Conservation (phyloP, 306 rosid species). For the Prunus mira region DNA sequence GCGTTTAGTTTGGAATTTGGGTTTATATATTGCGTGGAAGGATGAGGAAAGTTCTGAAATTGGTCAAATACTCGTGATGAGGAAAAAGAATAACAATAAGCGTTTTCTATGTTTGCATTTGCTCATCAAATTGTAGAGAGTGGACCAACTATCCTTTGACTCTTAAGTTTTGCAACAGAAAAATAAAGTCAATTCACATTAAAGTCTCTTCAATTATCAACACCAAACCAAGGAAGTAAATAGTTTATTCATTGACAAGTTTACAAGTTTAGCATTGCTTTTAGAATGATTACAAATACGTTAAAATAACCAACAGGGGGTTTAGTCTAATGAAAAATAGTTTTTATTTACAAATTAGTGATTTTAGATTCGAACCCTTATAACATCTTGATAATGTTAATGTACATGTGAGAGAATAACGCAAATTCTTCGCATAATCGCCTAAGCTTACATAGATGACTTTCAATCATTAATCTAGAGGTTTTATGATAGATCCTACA, state of each 20-base stretch:
- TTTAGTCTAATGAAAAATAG: rapidly evolving
- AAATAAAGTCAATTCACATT: neutral
- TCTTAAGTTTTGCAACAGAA: neutral
- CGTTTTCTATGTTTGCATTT: neutral
- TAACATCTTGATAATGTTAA: rapidly evolving
- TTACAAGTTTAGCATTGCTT: neutral
- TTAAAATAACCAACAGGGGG: rapidly evolving
- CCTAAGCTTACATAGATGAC: neutral
- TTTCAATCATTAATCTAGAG: too few relatives aligned
- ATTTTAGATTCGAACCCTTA: rapidly evolving
- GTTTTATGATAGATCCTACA: neutral
- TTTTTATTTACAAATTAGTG: rapidly evolving
- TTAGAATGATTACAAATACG: neutral
- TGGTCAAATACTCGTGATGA: neutral
- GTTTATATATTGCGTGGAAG: neutral
- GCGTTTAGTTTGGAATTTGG: neutral
- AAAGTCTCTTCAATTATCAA: neutral
- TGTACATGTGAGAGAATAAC: too few relatives aligned
- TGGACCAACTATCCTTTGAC: neutral
- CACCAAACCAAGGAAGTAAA: neutral
- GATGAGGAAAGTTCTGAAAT: neutral
- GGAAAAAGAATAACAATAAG: neutral
- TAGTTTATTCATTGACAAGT: too few relatives aligned
- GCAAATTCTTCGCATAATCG: too few relatives aligned
- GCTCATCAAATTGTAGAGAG: neutral